phyloP scores from a whole-genome alignment of 306 rosid genomes.

The Bauhinia variegata region DNA sequence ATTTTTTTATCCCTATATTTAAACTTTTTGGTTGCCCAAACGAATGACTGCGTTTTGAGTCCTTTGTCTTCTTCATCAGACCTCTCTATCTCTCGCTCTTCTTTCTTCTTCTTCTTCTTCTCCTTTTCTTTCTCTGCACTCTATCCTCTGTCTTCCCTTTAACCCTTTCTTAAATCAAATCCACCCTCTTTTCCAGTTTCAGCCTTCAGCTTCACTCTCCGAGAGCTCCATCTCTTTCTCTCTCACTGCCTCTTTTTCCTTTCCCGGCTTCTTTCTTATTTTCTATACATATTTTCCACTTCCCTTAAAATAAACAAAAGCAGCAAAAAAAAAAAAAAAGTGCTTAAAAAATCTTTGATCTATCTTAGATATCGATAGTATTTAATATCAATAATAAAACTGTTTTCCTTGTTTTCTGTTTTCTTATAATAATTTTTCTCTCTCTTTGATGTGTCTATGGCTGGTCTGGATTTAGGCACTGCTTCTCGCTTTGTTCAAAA shows the following conservation, averaged over 20 bases:
- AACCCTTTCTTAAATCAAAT: not conserved
- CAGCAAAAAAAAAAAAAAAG: conserved; percentile 37
- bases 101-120: conserved; percentile 18
- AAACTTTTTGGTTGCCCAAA: too few relatives aligned
- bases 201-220: conserved; percentile 25
- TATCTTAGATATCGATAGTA: not conserved
- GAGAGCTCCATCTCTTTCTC: not conserved
- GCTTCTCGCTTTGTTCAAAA: conserved; percentile 70
- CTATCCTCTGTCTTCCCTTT: conserved; percentile 33
- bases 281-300: conserved; percentile 41
- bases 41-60: conserved; percentile 65
- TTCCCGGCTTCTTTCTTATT: conserved; percentile 6
- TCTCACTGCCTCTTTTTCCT: not conserved
- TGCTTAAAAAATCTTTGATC: conserved; percentile 29
- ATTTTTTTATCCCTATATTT: conserved; percentile 32
- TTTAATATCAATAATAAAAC: conserved; percentile 41
- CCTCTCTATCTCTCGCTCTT: conserved; percentile 2
- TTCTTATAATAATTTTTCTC: conserved; percentile 44
- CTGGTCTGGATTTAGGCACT: conserved; percentile 89
- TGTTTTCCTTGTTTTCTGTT: conserved; percentile 71
- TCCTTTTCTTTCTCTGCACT: conserved; percentile 62
- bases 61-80: conserved; percentile 43
- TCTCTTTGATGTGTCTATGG: conserved; percentile 68
- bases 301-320: conserved; percentile 55
- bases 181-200: conserved; percentile 33